phyloP scores from a whole-genome alignment of 2,329 filamentous ascomycete species.

The Helminthosporium solani region DNA sequence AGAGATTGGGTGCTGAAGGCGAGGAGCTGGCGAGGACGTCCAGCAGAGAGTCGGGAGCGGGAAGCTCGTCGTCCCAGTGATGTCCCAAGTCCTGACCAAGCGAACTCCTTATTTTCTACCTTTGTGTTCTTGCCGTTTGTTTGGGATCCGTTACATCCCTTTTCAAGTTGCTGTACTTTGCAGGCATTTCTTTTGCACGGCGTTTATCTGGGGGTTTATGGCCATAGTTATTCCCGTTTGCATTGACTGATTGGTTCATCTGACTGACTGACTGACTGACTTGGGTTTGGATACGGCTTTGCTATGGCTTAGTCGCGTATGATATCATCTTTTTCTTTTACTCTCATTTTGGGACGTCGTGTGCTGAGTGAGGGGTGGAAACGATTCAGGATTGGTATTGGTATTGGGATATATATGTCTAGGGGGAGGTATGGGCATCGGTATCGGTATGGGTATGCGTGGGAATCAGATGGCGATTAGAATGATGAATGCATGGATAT shows the following conservation, averaged over 20 bases:
- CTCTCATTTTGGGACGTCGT: no score
- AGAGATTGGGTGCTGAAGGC: conserved; percentile 36
- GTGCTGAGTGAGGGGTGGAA: no score
- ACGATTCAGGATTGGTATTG: no score
- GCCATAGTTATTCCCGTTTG: conserved; percentile 3
- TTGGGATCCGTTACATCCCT: background rate
- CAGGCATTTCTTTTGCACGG: background rate
- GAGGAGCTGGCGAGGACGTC: conserved; percentile 28
- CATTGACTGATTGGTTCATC: background rate
- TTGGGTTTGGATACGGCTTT: background rate
- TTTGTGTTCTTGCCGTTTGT: background rate
- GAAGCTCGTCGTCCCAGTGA: conserved; percentile 7
- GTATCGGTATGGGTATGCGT: no score
- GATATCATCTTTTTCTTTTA: background rate
- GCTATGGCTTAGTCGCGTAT: background rate
- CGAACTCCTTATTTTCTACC: background rate
- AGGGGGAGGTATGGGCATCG: no score
- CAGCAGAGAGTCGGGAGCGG: conserved; percentile 25
- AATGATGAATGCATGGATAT: no score
- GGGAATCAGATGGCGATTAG: no score
- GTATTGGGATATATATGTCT: no score
- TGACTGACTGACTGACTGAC: no score
- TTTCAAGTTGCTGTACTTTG: background rate
- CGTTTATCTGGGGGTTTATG: conserved; percentile 6
- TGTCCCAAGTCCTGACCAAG: background rate